Evolutionary conservation across 2,329 filamentous ascomycete genomes (phyloP), one percentile per base, ranked within the genome.

Genomic region (Coleophoma eucalyptorum): DNA sequence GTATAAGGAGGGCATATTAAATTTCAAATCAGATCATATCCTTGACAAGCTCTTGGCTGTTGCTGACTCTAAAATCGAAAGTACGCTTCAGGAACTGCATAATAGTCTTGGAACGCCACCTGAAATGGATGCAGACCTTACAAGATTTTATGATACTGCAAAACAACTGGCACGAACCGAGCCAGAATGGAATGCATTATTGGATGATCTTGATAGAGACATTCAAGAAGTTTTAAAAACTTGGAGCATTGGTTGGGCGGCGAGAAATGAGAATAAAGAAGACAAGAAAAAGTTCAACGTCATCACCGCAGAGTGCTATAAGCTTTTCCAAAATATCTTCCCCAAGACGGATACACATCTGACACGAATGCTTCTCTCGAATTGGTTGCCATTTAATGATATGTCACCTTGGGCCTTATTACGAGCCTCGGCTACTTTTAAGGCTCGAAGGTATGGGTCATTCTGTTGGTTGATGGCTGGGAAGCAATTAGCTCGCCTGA

Each of bases 11-110:
- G 65, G 70, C 0, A 55, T 52, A 5, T 71, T 68, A 57, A 54
- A 53, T 1, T 16, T 13, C 0, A 35, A 48, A 54, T 19, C 69
- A 49, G 57, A 55, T 34, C 80, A 87, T 50, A 79, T 89, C 3
- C 72, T 87, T 5, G 86, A 90, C 60, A 73, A 76, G 35, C 68
- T 90, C 7, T 83, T 79, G 55, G 86, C 83, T 16, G 69, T 83
- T 2, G 76, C 81, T 0, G 64, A 74, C 12, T 65, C 50, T 2
- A 68, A 69, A 19, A 65, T 72, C n/a, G 52, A 62, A 1, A 58
- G 63, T 15, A 67, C 67, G 0, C 53, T 67, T 8, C 44, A 49
- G 0, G 47, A 53, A 2, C 61, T 75, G 11, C 49, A 63, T 3
- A 44, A 61, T 0, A 42, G 35, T 5, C 50, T 65, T 3, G 38